Evolutionary conservation across 306 rosid genomes (phyloP).

Genomic region (Hippophae gyantsensis): DNA sequence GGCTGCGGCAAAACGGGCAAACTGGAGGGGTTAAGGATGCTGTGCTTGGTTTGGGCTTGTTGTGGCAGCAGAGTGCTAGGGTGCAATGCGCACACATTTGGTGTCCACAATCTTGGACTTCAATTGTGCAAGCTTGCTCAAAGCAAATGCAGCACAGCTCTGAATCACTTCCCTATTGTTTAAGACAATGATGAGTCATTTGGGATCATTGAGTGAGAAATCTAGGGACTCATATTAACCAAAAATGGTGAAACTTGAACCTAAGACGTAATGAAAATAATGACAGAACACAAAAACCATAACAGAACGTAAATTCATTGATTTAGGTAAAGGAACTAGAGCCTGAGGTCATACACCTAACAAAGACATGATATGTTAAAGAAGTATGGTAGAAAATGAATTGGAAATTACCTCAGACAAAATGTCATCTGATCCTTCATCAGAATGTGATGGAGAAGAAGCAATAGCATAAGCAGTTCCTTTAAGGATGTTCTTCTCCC

Average conservation of each 20-base stretch:
- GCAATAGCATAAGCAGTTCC: conserved; percentile 45
- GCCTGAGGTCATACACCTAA: too few relatives aligned
- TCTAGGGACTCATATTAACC: not conserved
- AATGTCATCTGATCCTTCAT: conserved; percentile 38
- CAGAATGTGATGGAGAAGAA: conserved; percentile 66
- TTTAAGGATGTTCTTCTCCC: conserved; percentile 74
- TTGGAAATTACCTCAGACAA: conserved; percentile 59
- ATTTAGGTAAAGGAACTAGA: too few relatives aligned
- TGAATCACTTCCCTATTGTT: conserved; percentile 64
- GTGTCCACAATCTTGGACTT: conserved; percentile 81
- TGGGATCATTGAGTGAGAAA: too few relatives aligned
- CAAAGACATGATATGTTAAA: not conserved
- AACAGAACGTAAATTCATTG: not conserved
- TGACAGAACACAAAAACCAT: not conserved
- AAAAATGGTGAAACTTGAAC: not conserved
- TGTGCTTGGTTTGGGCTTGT: conserved; percentile 69
- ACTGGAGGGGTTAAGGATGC: conserved; percentile 59
- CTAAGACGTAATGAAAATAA: not conserved
- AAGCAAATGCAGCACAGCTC: conserved; percentile 93
- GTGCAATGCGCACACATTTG: conserved; percentile 98
- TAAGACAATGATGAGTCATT: conserved; percentile 10
- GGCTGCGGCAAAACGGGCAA: conserved; percentile 91
- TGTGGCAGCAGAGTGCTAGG: conserved; percentile 88
- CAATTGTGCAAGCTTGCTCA: conserved; percentile 82
- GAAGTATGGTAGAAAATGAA: not conserved